Base-by-base conservation (phyloP, 2,329 filamentous ascomycete genomes). In the Apiospora marii region DNA sequence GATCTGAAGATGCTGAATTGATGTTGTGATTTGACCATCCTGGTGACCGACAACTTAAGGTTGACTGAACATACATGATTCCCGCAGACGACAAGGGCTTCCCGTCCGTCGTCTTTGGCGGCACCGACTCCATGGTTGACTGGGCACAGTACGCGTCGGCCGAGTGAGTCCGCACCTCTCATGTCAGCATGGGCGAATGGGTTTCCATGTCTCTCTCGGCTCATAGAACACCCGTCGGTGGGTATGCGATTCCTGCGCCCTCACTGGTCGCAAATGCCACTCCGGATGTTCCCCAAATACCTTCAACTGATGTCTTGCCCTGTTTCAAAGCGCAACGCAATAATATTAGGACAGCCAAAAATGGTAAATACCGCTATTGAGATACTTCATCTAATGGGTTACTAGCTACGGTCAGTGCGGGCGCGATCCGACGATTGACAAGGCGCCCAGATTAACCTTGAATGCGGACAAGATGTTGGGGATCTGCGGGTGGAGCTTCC, bases 381-480 rank as follows among this genome's bases (percentile, higher is more conserved):
- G 34, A 64, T 41, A 34, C 58, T 64, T 64, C 58, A 64, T 37
- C 22, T 30, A n/a, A 41, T 64, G 30, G n/a, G 19, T n/a, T 49
- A n/a, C 34, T 19, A n/a, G 19, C 22, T 41, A 41, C 22, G 58
- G 58, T n/a, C 58, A 41, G 58, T 64, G 58, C 58, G 58, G 34
- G n/a, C 34, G 3, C 37, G 58, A 64, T 64, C 58, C 34, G 58
- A 64, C 22, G 58, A 24, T 37, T 61, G 53, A 37, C 30, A 41
- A 64, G 58, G 30, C 34, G 13, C 22, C 58, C 58, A 10, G 41
- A 41, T 61, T 64, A 64, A 64, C 58, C 58, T 64, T 64, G 58
- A 64, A 43, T 43, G 78, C 82, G 83, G 83, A 83, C 81, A 83
- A 83, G 77, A 79, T 83, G 82, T 84, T 84, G 83, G 83, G 83